These are phyloP conservation scores for Phytophthora hybrid DNA, from an alignment of 352 stramenopile genomes.

Conservation along the genomic window DNA sequence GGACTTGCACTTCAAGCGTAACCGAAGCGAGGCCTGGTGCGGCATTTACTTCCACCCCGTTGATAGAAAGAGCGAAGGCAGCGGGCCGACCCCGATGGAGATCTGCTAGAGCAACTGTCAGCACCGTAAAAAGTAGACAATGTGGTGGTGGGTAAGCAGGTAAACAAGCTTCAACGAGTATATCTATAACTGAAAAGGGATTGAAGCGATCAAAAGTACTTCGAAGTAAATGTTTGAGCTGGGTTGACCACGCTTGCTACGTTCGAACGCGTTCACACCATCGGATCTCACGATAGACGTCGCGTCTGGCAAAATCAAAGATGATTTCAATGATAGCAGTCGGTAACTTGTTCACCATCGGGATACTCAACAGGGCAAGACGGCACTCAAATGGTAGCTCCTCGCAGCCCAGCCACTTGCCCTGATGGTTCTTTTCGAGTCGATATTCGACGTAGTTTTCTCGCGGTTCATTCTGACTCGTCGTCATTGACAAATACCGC, in stretches of 20 bases:
- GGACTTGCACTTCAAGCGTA: conserved; percentile 81
- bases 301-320: conserved; percentile 33
- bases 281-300: conserved; percentile 37
- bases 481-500: conserved; percentile 37
- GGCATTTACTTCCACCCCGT: conserved; percentile 78
- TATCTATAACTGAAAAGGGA: conserved; percentile 19
- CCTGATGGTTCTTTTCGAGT: conserved; percentile 24
- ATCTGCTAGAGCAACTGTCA: conserved; percentile 46
- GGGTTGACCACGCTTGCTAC: too few relatives aligned
- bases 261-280: conserved; percentile 38
- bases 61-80: conserved; percentile 38
- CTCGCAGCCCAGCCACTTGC: conserved; percentile 34
- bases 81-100: conserved; percentile 54
- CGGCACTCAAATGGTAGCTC: conserved; percentile 26
- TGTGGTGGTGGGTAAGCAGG: background rate
- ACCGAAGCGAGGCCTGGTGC: conserved; percentile 80
- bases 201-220: background rate
- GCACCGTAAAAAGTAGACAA: background rate
- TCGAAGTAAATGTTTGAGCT: background rate
- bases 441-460: background rate
- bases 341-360: conserved; percentile 33
- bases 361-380: conserved; percentile 38
- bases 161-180: conserved; percentile 12
- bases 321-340: conserved; percentile 42
- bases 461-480: conserved; percentile 6